A percentile compares a stretch with the other conserved stretches of the same genome.
Evolutionary conservation across 106 monocot species (phyloP).

Genomic region (Amphibolis antarctica): DNA sequence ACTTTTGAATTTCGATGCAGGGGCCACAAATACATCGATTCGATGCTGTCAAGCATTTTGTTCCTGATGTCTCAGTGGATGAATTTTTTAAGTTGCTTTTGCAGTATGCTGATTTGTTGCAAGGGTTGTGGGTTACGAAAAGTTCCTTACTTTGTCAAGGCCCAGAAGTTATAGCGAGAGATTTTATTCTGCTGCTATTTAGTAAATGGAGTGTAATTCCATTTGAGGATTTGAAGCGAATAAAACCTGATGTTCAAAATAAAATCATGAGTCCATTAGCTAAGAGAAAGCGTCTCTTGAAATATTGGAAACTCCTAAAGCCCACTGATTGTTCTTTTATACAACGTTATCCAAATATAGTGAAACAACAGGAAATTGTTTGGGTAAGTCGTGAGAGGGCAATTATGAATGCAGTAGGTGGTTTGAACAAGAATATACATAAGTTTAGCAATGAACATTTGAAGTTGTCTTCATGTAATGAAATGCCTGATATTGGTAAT

Average conservation of each 20-base stretch:
- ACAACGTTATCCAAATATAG: slow-evolving; percentile 40
- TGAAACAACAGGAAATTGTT: slow-evolving; percentile 39
- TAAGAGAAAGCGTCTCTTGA: slow-evolving; percentile 25
- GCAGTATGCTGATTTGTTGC: slow-evolving; percentile 57
- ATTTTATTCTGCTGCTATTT: slow-evolving; percentile 60
- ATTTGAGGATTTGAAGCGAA: slow-evolving; percentile 14
- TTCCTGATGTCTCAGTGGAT: slow-evolving; percentile 31
- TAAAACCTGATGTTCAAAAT: slow-evolving; percentile 7
- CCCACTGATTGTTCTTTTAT: slow-evolving; percentile 37
- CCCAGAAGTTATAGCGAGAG: slow-evolving; percentile 25
- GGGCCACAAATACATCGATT: slow-evolving; percentile 54
- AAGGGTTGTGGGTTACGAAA: slow-evolving; percentile 84
- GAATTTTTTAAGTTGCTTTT: slow-evolving; percentile 45
- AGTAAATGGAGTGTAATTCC: slow-evolving; percentile 31
- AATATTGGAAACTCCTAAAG: slow-evolving; percentile 73
- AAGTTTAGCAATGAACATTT: slow-evolving; percentile 8
- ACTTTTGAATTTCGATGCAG: slow-evolving; percentile 17
- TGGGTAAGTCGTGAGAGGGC: slow-evolving; percentile 44
- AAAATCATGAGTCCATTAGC: slow-evolving; percentile 37
- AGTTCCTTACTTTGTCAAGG: slow-evolving; percentile 42
- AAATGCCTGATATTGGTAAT: slow-evolving; percentile 2
- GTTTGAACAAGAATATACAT: slow-evolving; percentile 3
- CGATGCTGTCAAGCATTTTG: slow-evolving; percentile 56
- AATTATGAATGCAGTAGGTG: slow-evolving; percentile 13
- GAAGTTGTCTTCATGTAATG: slow-evolving; percentile 9